Base-by-base conservation (phyloP, 768 basidiomycete species). In the Megacollybia marginata region DNA sequence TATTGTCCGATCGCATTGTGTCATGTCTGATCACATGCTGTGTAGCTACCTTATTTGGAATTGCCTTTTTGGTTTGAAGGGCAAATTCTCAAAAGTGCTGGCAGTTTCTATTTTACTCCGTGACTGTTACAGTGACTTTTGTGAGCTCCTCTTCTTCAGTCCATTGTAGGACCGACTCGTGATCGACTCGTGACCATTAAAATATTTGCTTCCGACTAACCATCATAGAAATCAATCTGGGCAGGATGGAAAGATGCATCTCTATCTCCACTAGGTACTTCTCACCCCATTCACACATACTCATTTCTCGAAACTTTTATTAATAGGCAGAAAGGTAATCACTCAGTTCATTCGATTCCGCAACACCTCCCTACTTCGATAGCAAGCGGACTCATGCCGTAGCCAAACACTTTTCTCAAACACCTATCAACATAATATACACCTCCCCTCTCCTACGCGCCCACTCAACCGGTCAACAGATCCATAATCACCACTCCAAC, bases 241-340 rank as follows among this genome's bases (percentile, higher is more conserved):
- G 82, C 86, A 19, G 88, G 88, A 4, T 87, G 85, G 79, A 79
- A 76, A 53, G 86, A 91, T 65, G 73, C 86, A 1, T 84, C 86
- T 0, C 70, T 91, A 9, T 82, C 85, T 33, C 78, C 78, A 50
- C 77, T 85, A 50, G 88, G 88, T 81, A 59, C 55, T 72, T 46
- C 47, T 15, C 28, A 5, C 38, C 42, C 42, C 10, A 13, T 9
- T 11, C 18, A n/a, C 33, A 8, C 33, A 50, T 70, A 70, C 11
- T 64, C 65, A 53, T 65, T 65, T 46, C 69, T 65, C 52, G 54
- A 61, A 48, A 35, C 11, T 33, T 11, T 23, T n/a, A n/a, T n/a
- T n/a, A n/a, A n/a, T n/a, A n/a, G n/a, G n/a, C n/a, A n/a, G n/a
- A n/a, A n/a, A n/a, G n/a, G n/a, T n/a, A n/a, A n/a, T n/a, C n/a